Base-by-base conservation (phyloP, 2,329 filamentous ascomycete genomes). In the Domatiomyces catenatus region DNA sequence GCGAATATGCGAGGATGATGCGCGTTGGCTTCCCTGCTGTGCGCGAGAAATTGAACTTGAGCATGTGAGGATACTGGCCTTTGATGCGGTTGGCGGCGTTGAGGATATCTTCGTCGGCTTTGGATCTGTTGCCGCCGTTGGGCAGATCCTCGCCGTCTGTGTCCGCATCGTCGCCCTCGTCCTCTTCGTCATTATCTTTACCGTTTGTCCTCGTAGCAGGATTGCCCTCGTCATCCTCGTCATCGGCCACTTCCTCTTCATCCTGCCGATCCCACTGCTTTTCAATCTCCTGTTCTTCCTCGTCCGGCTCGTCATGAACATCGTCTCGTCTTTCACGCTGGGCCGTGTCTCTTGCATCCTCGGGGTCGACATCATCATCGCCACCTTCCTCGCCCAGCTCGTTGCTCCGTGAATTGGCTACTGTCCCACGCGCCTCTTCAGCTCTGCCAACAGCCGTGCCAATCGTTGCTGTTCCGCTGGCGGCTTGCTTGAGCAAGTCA, bases 231-330 rank as follows among this genome's bases (percentile, higher is more conserved):
- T 50, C 52, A 44, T 48, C 51, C 45, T 55, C 59, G 39, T 49
- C 51, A 44, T 51, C 55, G 45, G 51, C 56, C 44, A 63, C 58
- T 8, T 66, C 63, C 36, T 71, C 67, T 18, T 73, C 69, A 15
- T 63, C 58, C 8, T 67, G 63, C 36, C 71, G 67, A 18, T 73
- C 69, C 12, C 67, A 66, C 47, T 79, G 75, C 26, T 49, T 46
- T 2, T 75, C 75, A 18, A 79, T 78, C 19, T 71, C 80, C 61
- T 93, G 78, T 62, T 96, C 92, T 3, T 90, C 90, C 4, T 94
- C 89, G 62, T 96, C 92, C 46, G 94, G 93, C 32, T 83, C 86
- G 42, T 87, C 90, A 59, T 95, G 96, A 12, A 54, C 60, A 77
- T 79, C 61, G 81, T 76, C 69, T 87, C 93, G 59, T 79, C 79